Percentiles rank a stretch among this genome's conserved stretches.
These are phyloP conservation scores for Phytophthora rubi DNA, from an alignment of 352 stramenopile genomes.

Conservation along the genomic window DNA sequence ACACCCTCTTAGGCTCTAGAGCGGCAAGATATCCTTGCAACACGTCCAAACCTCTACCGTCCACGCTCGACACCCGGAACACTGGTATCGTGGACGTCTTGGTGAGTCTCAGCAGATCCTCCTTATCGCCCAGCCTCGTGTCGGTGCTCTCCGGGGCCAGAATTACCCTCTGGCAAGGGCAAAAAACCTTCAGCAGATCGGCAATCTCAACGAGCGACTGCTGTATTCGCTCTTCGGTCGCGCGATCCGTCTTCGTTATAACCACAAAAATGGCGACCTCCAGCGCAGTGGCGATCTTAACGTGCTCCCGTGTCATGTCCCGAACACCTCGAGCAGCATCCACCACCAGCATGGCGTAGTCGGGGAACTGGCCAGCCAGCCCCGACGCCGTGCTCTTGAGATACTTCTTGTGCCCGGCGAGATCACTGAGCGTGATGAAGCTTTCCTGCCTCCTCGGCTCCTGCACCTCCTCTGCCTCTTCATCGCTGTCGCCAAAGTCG, in stretches of 20 bases:
- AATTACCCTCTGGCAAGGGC: slow-evolving; percentile 32
- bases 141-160: slow-evolving; percentile 11
- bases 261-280: slow-evolving; percentile 82
- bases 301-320: slow-evolving; percentile 79
- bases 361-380: slow-evolving; percentile 82
- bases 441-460: slow-evolving; percentile 35
- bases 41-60: slow-evolving; percentile 55
- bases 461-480: slow-evolving; percentile 24
- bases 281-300: slow-evolving; percentile 80
- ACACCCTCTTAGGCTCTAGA: slow-evolving; percentile 71
- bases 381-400: slow-evolving; percentile 89
- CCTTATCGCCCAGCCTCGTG: slow-evolving; percentile 17
- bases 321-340: slow-evolving; percentile 71
- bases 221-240: slow-evolving; percentile 51
- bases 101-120: slow-evolving; percentile 19
- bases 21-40: slow-evolving; percentile 64
- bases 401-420: slow-evolving; percentile 89
- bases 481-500: slow-evolving; percentile 58
- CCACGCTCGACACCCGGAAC: slow-evolving; percentile 70
- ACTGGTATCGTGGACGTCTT: slow-evolving; percentile 47
- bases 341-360: slow-evolving; percentile 89
- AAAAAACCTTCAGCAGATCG: slow-evolving; percentile 48
- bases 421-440: slow-evolving; percentile 75
- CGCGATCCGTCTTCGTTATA: slow-evolving; percentile 77
- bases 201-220: slow-evolving; percentile 55